Evolutionary conservation across 495 filamentous ascomycete genomes (phyloP).

Genomic region (Aspergillus biplanus): DNA sequence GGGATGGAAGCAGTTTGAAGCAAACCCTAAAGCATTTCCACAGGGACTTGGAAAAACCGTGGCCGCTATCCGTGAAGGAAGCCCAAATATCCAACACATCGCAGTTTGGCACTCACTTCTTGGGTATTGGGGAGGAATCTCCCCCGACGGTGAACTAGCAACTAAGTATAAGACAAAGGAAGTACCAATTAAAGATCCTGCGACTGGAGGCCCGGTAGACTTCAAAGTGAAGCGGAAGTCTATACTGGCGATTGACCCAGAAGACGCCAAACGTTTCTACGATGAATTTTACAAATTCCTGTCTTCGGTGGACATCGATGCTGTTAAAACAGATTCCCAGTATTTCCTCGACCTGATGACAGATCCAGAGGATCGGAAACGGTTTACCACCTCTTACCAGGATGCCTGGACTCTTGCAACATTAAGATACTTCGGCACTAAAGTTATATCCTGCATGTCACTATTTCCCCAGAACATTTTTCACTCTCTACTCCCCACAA

Average conservation of each 20-base stretch:
- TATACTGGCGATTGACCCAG: slow-evolving; percentile 66
- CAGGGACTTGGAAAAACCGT: slow-evolving; percentile 72
- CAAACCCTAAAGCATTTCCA: slow-evolving; percentile 79
- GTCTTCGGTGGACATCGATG: slow-evolving; percentile 67
- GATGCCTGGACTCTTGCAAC: slow-evolving; percentile 84
- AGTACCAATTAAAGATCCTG: slow-evolving; percentile 60
- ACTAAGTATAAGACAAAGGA: slow-evolving; percentile 76
- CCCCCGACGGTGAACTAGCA: slow-evolving; percentile 70
- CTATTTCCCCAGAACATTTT: slow-evolving; percentile 82
- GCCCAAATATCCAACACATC: slow-evolving; percentile 78
- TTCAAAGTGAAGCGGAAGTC: slow-evolving; percentile 25
- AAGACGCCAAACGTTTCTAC: slow-evolving; percentile 77
- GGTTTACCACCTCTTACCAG: slow-evolving; percentile 74
- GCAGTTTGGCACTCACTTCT: slow-evolving; percentile 96
- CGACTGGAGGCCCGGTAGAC: slow-evolving; percentile 61
- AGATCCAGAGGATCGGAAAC: slow-evolving; percentile 65
- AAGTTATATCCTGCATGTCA: slow-evolving; percentile 91
- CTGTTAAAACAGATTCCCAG: slow-evolving; percentile 90
- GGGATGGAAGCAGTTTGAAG: slow-evolving; percentile 76
- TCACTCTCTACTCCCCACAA: slow-evolving; percentile 74
- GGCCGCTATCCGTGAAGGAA: slow-evolving; percentile 64
- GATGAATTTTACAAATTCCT: slow-evolving; percentile 91
- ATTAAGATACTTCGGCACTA: slow-evolving; percentile 74
- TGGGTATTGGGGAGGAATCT: slow-evolving; percentile 93
- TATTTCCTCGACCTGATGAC: slow-evolving; percentile 79